phyloP scores from a whole-genome alignment of 768 basidiomycete species.

The Boletellus emodensis region DNA sequence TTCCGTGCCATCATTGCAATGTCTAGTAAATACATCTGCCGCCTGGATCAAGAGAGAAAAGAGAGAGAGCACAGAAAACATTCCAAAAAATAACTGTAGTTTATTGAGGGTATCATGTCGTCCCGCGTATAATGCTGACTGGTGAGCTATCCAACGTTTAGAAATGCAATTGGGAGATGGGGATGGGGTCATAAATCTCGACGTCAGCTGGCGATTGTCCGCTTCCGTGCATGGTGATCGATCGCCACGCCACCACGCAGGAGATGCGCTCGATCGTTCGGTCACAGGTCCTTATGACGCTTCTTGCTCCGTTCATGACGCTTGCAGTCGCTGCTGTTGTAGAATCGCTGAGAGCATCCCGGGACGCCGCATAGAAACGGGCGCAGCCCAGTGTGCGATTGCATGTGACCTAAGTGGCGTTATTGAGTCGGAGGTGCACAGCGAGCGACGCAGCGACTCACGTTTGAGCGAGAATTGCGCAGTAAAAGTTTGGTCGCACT shows the following conservation, averaged over 20 bases:
- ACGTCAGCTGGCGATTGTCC: conserved; percentile 1
- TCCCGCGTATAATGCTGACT: not conserved
- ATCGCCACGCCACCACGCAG: conserved; percentile 16
- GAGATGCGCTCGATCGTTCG: conserved; percentile 10
- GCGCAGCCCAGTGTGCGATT: conserved; percentile 27
- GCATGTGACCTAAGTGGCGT: conserved; percentile 24
- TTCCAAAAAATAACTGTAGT: conserved; percentile 1
- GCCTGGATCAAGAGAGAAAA: not conserved
- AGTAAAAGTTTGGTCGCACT: conserved; percentile 27
- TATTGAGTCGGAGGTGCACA: not conserved
- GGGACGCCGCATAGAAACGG: conserved; percentile 23
- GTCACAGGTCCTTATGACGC: conserved; percentile 23
- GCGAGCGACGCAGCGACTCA: conserved; percentile 9
- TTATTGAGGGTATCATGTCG: conserved; percentile 16
- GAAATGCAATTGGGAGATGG: not conserved
- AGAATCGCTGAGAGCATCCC: conserved; percentile 28
- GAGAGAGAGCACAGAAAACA: conserved; percentile 5
- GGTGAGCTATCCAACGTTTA: not conserved
- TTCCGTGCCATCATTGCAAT: too few species aligned
- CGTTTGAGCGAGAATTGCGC: conserved; percentile 32
- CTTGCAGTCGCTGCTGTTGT: conserved; percentile 32
- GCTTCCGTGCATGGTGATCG: conserved; percentile 16
- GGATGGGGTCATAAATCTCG: conserved; percentile 5
- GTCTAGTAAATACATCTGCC: conserved; percentile 15
- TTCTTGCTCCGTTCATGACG: conserved; percentile 33